phyloP scores from a whole-genome alignment of 23 red algal species.

The Gracilaria domingensis region DNA sequence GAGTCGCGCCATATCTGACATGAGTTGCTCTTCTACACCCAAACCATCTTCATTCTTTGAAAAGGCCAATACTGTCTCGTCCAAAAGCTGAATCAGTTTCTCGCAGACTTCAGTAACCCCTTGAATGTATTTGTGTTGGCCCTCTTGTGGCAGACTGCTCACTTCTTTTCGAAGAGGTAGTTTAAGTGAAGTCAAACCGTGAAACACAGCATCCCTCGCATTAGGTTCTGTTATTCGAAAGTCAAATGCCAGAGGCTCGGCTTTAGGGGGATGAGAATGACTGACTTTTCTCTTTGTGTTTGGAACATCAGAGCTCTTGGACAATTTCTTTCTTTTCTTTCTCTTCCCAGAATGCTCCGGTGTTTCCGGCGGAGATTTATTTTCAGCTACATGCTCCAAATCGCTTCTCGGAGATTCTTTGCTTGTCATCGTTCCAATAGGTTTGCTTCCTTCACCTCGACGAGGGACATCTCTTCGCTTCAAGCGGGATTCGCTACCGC shows the following conservation, averaged over 20 bases:
- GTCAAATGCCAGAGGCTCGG: conserved; percentile 9
- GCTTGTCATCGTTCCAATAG: background rate
- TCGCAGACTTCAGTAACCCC: conserved; percentile 19
- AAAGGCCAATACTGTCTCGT: conserved; percentile 22
- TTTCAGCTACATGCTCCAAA: background rate
- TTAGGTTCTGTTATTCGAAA: background rate
- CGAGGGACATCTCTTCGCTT: no score
- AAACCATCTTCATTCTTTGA: conserved; percentile 27
- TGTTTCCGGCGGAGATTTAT: background rate
- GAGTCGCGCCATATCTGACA: conserved; percentile 54
- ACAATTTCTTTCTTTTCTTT: background rate
- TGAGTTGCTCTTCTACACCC: conserved; percentile 46
- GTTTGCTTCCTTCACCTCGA: background rate
- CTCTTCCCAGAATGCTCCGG: background rate
- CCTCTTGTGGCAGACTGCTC: conserved; percentile 11
- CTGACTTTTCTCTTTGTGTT: background rate
- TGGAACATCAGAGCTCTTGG: background rate
- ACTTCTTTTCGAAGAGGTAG: conserved; percentile 1
- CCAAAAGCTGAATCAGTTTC: conserved; percentile 46
- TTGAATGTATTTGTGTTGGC: conserved; percentile 29
- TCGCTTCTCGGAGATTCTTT: background rate
- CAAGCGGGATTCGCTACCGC: no score
- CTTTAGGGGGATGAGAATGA: background rate
- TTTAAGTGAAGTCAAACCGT: conserved; percentile 27
- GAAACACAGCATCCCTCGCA: conserved; percentile 11